Conservation (phyloP, 2,329 filamentous ascomycete genomes). For the Ophiostoma perfectum region DNA sequence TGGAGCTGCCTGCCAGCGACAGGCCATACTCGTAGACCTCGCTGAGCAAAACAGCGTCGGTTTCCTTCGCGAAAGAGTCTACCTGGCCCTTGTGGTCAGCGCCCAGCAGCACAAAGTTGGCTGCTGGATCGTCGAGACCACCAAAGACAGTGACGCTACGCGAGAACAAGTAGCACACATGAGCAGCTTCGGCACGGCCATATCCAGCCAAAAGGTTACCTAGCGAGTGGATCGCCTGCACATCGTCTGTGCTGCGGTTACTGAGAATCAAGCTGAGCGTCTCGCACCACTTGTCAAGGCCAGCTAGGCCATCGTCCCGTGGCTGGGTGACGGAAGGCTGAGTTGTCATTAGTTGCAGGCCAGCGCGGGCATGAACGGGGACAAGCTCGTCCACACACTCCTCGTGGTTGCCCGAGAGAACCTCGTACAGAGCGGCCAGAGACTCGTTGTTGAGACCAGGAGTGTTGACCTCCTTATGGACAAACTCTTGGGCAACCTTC, state of each 20-base stretch:
- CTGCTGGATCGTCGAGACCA: constrained; percentile 73
- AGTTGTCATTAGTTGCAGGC: constrained; percentile 83
- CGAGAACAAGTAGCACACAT: constrained; percentile 89
- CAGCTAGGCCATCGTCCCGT: constrained; percentile 73
- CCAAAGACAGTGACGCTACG: constrained; percentile 65
- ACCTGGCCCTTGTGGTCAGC: constrained; percentile 70
- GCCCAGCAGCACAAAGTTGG: constrained; percentile 72
- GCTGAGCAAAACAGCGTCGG: constrained; percentile 85
- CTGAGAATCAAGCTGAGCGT: constrained; percentile 79
- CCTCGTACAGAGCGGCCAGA: constrained; percentile 84
- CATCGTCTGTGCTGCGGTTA: constrained; percentile 79
- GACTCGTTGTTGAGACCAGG: constrained; percentile 75
- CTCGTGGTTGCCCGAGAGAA: constrained; percentile 88
- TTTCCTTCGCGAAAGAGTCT: constrained; percentile 69
- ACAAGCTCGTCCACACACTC: constrained; percentile 96
- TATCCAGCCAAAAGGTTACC: constrained; percentile 80
- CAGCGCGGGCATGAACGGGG: constrained; percentile 83
- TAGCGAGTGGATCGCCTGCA: constrained; percentile 69
- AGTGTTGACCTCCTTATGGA: constrained; percentile 87
- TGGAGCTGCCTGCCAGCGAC: constrained; percentile 58
- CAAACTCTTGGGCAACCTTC: constrained; percentile 90
- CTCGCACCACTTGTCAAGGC: constrained; percentile 90
- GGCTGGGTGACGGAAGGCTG: constrained; percentile 54
- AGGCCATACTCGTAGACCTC: constrained; percentile 92
- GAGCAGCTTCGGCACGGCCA: constrained; percentile 82